phyloP scores from a whole-genome alignment of 2,329 filamentous ascomycete genomes.

The Venturia carpophila region DNA sequence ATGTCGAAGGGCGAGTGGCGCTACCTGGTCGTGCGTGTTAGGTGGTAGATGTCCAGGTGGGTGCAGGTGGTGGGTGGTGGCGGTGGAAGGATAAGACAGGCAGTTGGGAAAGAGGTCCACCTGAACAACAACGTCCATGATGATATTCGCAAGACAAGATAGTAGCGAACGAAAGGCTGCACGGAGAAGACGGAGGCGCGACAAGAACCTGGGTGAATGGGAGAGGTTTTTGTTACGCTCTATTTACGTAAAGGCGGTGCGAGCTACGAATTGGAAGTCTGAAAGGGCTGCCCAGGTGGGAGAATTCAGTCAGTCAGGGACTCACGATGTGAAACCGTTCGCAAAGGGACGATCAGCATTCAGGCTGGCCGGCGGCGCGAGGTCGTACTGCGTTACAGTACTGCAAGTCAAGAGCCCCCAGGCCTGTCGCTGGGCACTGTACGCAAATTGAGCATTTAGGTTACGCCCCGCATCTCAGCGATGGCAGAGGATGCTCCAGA shows the following conservation, averaged over 20 bases:
- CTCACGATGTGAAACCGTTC: neutral
- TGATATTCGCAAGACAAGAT: neutral
- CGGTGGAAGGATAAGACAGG: slow-evolving; percentile 1
- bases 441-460: slow-evolving; percentile 3
- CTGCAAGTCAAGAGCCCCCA: neutral
- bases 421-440: neutral
- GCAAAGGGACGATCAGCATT: neutral
- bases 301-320: neutral
- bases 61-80: neutral
- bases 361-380: slow-evolving; percentile 8
- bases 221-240: slow-evolving; percentile 1
- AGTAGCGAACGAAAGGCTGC: neutral
- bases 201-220: neutral
- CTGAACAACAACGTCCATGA: neutral
- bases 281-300: slow-evolving; percentile 1
- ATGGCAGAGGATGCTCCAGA: neutral
- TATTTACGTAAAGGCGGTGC: slow-evolving; percentile 11
- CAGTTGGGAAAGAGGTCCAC: neutral
- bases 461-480: neutral
- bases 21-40: too few relatives aligned
- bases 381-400: neutral
- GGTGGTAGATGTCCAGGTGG: too few relatives aligned
- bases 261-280: slow-evolving; percentile 1
- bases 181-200: neutral
- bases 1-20: neutral